Percentiles rank a stretch among this genome's conserved stretches.
Evolutionary conservation across 2,329 filamentous ascomycete species (phyloP).

Genomic region (Neonectria punicea): DNA sequence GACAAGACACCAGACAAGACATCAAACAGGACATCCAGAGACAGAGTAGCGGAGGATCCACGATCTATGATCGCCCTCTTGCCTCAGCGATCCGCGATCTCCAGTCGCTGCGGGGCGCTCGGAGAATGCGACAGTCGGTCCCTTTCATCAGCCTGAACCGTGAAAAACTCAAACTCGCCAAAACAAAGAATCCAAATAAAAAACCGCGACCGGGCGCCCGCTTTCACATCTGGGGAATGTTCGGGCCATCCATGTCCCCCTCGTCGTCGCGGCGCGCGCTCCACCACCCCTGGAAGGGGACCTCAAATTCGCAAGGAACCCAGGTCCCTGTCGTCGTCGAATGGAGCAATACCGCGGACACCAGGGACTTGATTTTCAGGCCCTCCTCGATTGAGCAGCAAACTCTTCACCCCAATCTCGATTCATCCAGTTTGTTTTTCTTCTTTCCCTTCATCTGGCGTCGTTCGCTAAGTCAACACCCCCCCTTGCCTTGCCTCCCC

Average conservation of each 20-base stretch:
- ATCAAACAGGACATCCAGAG: background rate
- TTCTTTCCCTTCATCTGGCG: background rate
- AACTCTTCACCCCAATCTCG: background rate
- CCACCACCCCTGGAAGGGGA: conserved; percentile 1
- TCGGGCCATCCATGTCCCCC: conserved; percentile 16
- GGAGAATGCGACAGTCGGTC: conserved; percentile 1
- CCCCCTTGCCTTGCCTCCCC: background rate
- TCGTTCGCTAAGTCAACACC: conserved; percentile 3
- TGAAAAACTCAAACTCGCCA: conserved; percentile 7
- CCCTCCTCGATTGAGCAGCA: background rate
- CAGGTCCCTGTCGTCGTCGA: conserved; percentile 7
- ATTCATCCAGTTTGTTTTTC: background rate
- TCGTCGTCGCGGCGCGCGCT: background rate
- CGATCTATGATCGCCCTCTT: conserved; percentile 3
- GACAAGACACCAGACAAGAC: background rate
- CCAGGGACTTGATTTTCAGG: conserved; percentile 13
- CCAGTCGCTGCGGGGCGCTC: background rate
- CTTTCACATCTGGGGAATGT: conserved; percentile 41
- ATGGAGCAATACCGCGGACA: conserved; percentile 7
- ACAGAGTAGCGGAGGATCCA: background rate
- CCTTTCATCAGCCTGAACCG: background rate
- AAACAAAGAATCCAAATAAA: background rate
- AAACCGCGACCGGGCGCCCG: conserved; percentile 11
- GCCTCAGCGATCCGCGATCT: background rate
- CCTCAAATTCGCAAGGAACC: conserved; percentile 1